These are phyloP conservation scores for Lyophyllum shimeji DNA, from an alignment of 768 basidiomycete species.

Conservation along the genomic window DNA sequence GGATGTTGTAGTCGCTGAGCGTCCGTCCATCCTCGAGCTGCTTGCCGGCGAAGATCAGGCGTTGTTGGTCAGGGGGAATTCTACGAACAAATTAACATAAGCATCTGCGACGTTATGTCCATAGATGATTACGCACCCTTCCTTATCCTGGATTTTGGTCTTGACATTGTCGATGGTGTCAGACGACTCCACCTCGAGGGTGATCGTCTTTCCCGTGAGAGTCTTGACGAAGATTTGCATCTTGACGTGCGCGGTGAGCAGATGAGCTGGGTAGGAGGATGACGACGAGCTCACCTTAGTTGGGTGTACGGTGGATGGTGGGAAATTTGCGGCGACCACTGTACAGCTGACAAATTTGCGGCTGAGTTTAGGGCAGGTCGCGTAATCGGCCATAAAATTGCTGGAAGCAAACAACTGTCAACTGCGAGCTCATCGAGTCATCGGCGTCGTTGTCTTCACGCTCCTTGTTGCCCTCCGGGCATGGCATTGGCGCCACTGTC, in stretches of 20 bases:
- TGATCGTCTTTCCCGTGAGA: conserved; percentile 97
- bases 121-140: conserved; percentile 38
- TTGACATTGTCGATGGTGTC: conserved; percentile 98
- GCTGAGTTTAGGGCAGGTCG: conserved; percentile 40
- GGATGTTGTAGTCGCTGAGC: conserved; percentile 95
- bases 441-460: background rate
- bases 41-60: conserved; percentile 96
- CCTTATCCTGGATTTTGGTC: conserved; percentile 63
- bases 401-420: background rate
- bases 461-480: background rate
- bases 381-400: background rate
- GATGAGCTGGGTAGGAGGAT: conserved; percentile 11
- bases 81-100: conserved; percentile 32
- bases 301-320: conserved; percentile 11
- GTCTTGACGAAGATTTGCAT: conserved; percentile 71
- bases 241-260: conserved; percentile 21
- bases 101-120: background rate
- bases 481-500: too few relatives aligned
- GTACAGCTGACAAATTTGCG: conserved; percentile 29
- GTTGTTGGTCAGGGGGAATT: conserved; percentile 94
- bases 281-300: conserved; percentile 30
- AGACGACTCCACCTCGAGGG: conserved; percentile 96
- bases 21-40: conserved; percentile 98
- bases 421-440: background rate
- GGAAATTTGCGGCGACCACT: conserved; percentile 16